Evolutionary conservation across 495 filamentous ascomycete species (phyloP), one percentile per base, ranked within the genome.

Genomic region (Sabuloglossum arenarium): DNA sequence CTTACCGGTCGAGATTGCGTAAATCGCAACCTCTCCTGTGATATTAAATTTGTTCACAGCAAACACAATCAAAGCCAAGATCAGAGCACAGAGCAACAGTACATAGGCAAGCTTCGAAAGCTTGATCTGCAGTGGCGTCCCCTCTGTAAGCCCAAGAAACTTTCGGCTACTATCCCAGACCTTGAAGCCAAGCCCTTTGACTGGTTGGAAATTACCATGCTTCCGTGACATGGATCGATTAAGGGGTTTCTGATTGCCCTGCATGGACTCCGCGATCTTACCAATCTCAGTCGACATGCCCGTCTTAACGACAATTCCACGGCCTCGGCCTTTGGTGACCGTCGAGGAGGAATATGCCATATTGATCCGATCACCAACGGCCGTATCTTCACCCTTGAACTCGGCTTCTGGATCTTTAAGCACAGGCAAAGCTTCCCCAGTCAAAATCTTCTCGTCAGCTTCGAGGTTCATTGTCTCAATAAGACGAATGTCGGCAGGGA

Each of bases 261-360:
- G 76, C 54, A 79, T 76, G n/a, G 75, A 75, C 53, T 72, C 75
- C 9, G 86, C 86, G 63, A 91, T 91, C 63, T 78, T 86, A n/a
- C 86, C 86, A 50, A 91, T 84, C 66, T 88, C 84, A 0, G 86
- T 91, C 55, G 71, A 64, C 85, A 90, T 90, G 10, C 84, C 85
- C n/a, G 80, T 84, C 52, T 69, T 73, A 27, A 77, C 72, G 28
- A 82, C 80, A 58, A 85, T 76, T 39, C 82, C 82, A 42, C 73
- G 71, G 32, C 75, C 82, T 56, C 81, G 79, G 30, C 82, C 81
- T 66, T 82, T 83, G 32, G 73, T 78, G 49, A 86, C 78, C 6
- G 75, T 76, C 19, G 80, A 79, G 42, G 81, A 82, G 8, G 78
- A 75, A 58, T 82, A 85, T 4, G 78, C 82, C 65, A 85, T 77